These are phyloP conservation scores for Anacardium occidentale DNA, from an alignment of 345 rosid genomes.

Conservation along the genomic window DNA sequence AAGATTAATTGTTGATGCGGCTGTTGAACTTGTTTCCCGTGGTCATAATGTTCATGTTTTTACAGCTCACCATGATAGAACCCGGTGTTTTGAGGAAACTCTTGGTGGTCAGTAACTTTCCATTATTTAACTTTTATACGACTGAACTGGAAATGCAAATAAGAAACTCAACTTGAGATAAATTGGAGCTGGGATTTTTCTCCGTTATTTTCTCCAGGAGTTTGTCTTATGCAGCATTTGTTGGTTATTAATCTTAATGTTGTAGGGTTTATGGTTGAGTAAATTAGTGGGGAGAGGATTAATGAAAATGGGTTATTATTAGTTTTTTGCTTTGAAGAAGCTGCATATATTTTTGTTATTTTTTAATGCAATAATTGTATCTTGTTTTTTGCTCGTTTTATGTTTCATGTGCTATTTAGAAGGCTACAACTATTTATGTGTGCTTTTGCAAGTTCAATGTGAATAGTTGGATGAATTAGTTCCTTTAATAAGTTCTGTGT, in stretches of 20 bases:
- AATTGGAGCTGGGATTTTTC: no score
- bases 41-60: constrained; percentile 86
- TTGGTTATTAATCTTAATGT: no score
- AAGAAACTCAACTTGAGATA: no score
- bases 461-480: background rate
- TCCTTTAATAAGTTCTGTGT: background rate
- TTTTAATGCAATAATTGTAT: background rate
- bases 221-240: no score
- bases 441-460: background rate
- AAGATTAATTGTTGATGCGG: constrained; percentile 91
- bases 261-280: no score
- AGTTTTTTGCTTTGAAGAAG: background rate
- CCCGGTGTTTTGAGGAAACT: constrained; percentile 91
- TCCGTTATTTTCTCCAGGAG: no score
- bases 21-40: constrained; percentile 71
- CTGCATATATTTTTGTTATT: no score
- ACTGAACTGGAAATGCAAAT: no score
- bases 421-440: background rate
- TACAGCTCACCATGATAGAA: constrained; percentile 85
- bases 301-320: background rate
- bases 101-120: constrained; percentile 45
- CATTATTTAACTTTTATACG: background rate
- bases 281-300: background rate
- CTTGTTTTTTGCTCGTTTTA: background rate
- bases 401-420: background rate